Evolutionary conservation across 352 stramenopile species (phyloP).

Genomic region (Elongisporangium undulatum): DNA sequence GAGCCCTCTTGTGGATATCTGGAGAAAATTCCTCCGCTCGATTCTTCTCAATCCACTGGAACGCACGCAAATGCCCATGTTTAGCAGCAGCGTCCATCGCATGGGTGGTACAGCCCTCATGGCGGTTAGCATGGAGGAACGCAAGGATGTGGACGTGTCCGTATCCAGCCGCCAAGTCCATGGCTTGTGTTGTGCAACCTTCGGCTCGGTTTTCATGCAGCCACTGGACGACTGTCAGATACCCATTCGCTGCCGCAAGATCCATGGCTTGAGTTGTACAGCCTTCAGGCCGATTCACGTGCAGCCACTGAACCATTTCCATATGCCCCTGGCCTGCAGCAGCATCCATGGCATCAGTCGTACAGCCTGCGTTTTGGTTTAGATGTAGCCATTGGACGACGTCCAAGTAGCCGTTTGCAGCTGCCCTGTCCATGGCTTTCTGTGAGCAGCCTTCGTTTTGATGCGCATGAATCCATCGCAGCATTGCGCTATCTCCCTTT

Average conservation of each 20-base stretch:
- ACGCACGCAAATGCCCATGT: conserved; percentile 4
- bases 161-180: conserved; percentile 15
- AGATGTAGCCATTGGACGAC: conserved; percentile 22
- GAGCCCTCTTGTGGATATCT: no score
- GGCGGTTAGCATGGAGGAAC: conserved; percentile 18
- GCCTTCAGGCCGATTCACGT: conserved; percentile 16
- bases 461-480: conserved; percentile 22
- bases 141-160: conserved; percentile 18
- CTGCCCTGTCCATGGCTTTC: conserved; percentile 14
- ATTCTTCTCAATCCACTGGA: conserved; percentile 2
- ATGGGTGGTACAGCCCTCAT: conserved; percentile 13
- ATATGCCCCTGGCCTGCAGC: conserved; percentile 20
- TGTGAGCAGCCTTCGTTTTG: conserved; percentile 9
- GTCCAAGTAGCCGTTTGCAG: conserved; percentile 15
- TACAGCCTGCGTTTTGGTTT: conserved; percentile 1
- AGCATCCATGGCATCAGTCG: conserved; percentile 16
- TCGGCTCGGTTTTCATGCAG: conserved; percentile 19
- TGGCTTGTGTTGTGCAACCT: conserved; percentile 19
- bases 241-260: conserved; percentile 18
- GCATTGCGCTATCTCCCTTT: conserved; percentile 15
- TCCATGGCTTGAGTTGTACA: conserved; percentile 26
- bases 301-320: conserved; percentile 20
- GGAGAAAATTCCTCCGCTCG: conserved; percentile 2
- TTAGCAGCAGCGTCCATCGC: conserved; percentile 1
- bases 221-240: conserved; percentile 22